These are phyloP conservation scores for Mrakiaceae sp. DNA, from an alignment of 1,284 basidiomycete species.

Conservation along the genomic window DNA sequence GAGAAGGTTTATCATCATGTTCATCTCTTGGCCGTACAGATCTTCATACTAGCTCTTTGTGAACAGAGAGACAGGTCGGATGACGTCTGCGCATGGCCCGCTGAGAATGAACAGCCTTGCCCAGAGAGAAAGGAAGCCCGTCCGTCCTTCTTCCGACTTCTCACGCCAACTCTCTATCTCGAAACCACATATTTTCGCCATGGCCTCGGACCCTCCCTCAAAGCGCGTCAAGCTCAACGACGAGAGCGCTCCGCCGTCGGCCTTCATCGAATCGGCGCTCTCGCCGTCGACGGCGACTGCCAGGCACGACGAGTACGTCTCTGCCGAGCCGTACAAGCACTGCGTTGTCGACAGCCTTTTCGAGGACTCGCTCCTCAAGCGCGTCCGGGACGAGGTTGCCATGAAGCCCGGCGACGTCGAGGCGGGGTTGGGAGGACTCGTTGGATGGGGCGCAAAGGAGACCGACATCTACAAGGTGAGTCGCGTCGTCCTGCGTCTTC, in stretches of 20 bases:
- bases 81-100: too few relatives aligned
- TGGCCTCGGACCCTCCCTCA: neutral
- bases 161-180: too few relatives aligned
- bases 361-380: constrained; percentile 63
- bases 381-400: constrained; percentile 60
- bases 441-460: constrained; percentile 92
- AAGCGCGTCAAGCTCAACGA: neutral
- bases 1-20: too few relatives aligned
- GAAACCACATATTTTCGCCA: too few relatives aligned
- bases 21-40: too few relatives aligned
- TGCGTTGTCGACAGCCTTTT: constrained; percentile 72
- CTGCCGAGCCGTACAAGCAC: constrained; percentile 69
- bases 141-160: too few relatives aligned
- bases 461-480: constrained; percentile 95
- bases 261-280: neutral
- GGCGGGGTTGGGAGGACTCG: constrained; percentile 53
- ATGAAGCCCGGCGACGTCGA: constrained; percentile 18
- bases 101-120: too few relatives aligned
- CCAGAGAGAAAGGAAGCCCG: too few relatives aligned
- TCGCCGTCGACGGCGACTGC: neutral
- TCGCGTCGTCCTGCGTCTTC: neutral
- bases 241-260: neutral
- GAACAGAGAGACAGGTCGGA: too few relatives aligned
- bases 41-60: too few relatives aligned
- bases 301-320: constrained; percentile 41